Percentiles rank a stretch among this genome's conserved stretches.
These are phyloP conservation scores for Saturnispora gosingensis DNA, from an alignment of 805 yeast species.

Conservation along the genomic window DNA sequence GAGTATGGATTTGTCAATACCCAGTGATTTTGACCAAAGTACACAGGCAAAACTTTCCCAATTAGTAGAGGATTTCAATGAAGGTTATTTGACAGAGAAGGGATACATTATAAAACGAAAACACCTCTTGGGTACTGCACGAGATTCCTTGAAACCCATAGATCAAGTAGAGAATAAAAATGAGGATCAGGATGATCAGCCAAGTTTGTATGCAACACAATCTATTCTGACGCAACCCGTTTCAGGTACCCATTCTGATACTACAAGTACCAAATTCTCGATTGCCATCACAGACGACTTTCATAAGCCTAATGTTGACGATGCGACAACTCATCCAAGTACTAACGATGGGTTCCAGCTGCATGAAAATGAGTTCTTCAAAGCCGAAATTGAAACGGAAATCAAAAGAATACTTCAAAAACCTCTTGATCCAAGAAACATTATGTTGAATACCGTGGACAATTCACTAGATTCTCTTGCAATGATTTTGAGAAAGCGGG, in stretches of 20 bases:
- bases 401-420: slow-evolving; percentile 36
- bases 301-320: slow-evolving; percentile 2
- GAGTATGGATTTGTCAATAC: slow-evolving; percentile 39
- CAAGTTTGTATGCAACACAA: background rate
- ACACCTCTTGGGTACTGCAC: slow-evolving; percentile 15
- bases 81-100: slow-evolving; percentile 65
- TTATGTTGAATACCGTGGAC: slow-evolving; percentile 15
- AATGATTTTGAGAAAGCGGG: slow-evolving; percentile 64
- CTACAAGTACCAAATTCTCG: slow-evolving; percentile 3
- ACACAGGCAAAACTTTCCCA: slow-evolving; percentile 31
- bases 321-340: slow-evolving; percentile 4
- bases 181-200: slow-evolving; percentile 7
- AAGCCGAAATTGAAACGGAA: slow-evolving; percentile 4
- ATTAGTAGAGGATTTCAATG: slow-evolving; percentile 44
- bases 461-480: slow-evolving; percentile 56
- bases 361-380: background rate
- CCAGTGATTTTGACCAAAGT: slow-evolving; percentile 31
- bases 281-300: slow-evolving; percentile 7
- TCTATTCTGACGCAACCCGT: background rate
- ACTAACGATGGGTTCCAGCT: background rate
- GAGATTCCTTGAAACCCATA: background rate
- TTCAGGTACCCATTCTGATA: background rate
- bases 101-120: slow-evolving; percentile 58
- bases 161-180: background rate
- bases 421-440: slow-evolving; percentile 56